Evolutionary conservation across 2,329 filamentous ascomycete genomes (phyloP).

Genomic region (Cladosporium sp.): DNA sequence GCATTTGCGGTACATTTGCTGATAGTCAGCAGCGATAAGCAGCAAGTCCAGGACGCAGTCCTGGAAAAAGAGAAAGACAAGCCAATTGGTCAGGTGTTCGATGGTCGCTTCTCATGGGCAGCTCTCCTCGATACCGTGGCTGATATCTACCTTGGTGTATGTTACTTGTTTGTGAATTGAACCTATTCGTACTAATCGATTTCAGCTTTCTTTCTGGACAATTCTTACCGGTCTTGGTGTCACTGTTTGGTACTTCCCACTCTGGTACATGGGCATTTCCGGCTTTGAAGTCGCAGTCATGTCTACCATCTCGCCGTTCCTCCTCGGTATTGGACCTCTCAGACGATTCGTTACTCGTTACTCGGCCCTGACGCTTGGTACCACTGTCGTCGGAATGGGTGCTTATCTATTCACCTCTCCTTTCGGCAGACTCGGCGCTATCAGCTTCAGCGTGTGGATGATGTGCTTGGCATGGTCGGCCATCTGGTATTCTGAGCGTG

Average conservation of each 20-base stretch:
- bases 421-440: constrained; percentile 69
- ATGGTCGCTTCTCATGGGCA: constrained; percentile 65
- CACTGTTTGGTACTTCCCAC: constrained; percentile 93
- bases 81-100: constrained; percentile 64
- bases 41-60: constrained; percentile 25
- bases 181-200: constrained; percentile 14
- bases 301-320: constrained; percentile 72
- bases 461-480: constrained; percentile 80
- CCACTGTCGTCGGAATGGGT: constrained; percentile 72
- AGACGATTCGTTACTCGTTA: constrained; percentile 63
- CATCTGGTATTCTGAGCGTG: constrained; percentile 72
- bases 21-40: constrained; percentile 24
- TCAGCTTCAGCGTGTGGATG: constrained; percentile 75
- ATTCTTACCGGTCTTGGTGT: constrained; percentile 85
- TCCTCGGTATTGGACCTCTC: constrained; percentile 67
- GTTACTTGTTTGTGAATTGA: constrained; percentile 29
- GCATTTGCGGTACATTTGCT: constrained; percentile 9
- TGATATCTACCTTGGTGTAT: constrained; percentile 86
- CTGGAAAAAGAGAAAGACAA: constrained; percentile 59
- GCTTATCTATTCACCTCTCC: constrained; percentile 74
- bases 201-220: constrained; percentile 89
- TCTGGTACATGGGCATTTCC: constrained; percentile 99
- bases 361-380: constrained; percentile 62
- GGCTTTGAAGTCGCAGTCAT: constrained; percentile 90
- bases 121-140: constrained; percentile 76